Evolutionary conservation across 257 asterid genomes (phyloP).

Genomic region (Solanum verrucosum): DNA sequence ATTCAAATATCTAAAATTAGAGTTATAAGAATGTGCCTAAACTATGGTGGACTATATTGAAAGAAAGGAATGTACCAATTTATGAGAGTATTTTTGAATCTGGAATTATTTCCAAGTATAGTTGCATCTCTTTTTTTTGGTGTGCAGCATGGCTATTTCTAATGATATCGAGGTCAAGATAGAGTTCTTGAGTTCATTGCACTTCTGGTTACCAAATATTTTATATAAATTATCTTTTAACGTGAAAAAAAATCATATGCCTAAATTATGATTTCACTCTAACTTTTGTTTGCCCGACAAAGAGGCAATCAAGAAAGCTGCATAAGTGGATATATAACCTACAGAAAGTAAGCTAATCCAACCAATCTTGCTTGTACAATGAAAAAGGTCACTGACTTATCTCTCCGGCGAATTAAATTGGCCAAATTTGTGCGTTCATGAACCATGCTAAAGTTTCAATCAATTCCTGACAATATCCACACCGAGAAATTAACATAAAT

Average conservation of each 20-base stretch:
- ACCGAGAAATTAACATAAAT: not conserved
- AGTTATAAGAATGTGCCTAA: not conserved
- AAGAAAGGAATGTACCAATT: not conserved
- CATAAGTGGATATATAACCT: not conserved
- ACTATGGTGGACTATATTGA: not conserved
- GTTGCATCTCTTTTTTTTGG: not conserved
- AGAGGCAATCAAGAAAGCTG: not conserved
- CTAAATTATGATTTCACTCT: not conserved
- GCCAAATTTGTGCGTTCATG: not conserved
- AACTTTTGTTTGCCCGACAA: not conserved
- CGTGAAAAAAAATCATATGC: not conserved
- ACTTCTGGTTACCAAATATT: not conserved
- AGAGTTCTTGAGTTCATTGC: not conserved
- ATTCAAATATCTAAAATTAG: not conserved
- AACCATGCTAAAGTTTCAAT: not conserved
- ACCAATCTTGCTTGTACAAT: slow-evolving; percentile 3
- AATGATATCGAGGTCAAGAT: not conserved
- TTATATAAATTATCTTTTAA: not conserved
- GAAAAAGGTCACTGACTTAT: not conserved
- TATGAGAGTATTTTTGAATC: not conserved
- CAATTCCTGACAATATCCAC: not conserved
- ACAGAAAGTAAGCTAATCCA: not conserved
- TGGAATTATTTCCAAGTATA: not conserved
- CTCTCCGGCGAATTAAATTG: slow-evolving; percentile 4
- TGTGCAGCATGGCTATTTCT: not conserved